phyloP scores from a whole-genome alignment of 2,329 filamentous ascomycete genomes.

The Diaporthe ampelina region DNA sequence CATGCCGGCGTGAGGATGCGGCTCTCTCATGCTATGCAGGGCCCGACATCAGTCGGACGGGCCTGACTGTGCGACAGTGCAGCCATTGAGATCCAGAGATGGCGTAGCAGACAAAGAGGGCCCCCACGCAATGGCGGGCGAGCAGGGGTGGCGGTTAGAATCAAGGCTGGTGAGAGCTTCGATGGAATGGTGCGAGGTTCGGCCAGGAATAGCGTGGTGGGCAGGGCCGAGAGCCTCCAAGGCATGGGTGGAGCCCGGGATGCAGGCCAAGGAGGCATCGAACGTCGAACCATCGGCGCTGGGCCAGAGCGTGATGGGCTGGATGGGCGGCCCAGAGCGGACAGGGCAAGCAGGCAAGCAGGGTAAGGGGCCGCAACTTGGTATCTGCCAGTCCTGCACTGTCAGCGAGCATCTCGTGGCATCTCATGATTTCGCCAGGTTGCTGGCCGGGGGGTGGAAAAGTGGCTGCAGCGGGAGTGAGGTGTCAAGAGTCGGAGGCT shows the following conservation, averaged over 20 bases:
- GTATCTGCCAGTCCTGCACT: no score
- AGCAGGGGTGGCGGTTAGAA: constrained; percentile 13
- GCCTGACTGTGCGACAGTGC: background rate
- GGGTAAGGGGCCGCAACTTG: no score
- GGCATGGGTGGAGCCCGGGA: constrained; percentile 8
- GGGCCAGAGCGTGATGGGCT: constrained; percentile 27
- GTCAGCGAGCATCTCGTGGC: constrained; percentile 5
- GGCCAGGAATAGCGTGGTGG: constrained; percentile 31
- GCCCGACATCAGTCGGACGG: background rate
- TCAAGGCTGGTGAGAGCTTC: constrained; percentile 18
- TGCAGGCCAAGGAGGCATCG: constrained; percentile 20
- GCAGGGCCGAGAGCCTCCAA: constrained; percentile 32
- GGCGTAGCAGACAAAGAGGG: constrained; percentile 22
- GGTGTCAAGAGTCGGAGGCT: constrained; percentile 18
- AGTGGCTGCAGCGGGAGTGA: constrained; percentile 28
- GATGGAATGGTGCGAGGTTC: constrained; percentile 28
- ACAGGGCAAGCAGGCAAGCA: no score
- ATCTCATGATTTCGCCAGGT: constrained; percentile 22
- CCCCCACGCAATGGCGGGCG: background rate
- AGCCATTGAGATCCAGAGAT: constrained; percentile 8
- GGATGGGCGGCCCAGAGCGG: constrained; percentile 1
- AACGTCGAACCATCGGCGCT: constrained; percentile 23
- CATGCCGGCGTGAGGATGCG: constrained; percentile 17
- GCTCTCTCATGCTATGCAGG: constrained; percentile 33
- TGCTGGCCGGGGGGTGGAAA: constrained; percentile 1